Evolutionary conservation across 2,329 filamentous ascomycete species (phyloP).

Genomic region (Colletotrichum tamarilloi): DNA sequence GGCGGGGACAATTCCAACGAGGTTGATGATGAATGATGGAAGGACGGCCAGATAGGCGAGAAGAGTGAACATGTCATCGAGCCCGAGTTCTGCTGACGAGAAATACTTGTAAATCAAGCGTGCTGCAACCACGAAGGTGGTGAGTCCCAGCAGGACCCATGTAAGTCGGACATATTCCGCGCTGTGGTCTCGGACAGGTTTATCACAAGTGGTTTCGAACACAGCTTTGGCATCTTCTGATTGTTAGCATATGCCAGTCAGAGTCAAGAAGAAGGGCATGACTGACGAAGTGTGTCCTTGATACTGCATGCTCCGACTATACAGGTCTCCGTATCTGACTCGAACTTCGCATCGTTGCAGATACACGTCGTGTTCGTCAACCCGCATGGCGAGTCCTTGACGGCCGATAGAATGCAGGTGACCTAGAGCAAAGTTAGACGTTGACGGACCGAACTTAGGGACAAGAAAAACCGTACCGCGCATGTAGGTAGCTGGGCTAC

Average conservation of each 20-base stretch:
- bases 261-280: too few species aligned
- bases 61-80: slow-evolving; percentile 45
- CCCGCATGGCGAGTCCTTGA: slow-evolving; percentile 13
- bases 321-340: slow-evolving; percentile 17
- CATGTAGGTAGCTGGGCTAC: slow-evolving; percentile 42
- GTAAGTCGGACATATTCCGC: slow-evolving; percentile 11
- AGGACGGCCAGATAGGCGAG: slow-evolving; percentile 38
- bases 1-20: slow-evolving; percentile 38
- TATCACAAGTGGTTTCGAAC: slow-evolving; percentile 22
- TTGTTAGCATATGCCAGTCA: background rate
- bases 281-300: slow-evolving; percentile 30
- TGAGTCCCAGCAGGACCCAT: slow-evolving; percentile 18
- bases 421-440: slow-evolving; percentile 8
- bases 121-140: slow-evolving; percentile 44
- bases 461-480: slow-evolving; percentile 40
- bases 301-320: slow-evolving; percentile 15
- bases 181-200: slow-evolving; percentile 22
- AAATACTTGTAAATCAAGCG: slow-evolving; percentile 46
- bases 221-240: slow-evolving; percentile 13
- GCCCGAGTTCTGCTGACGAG: slow-evolving; percentile 40
- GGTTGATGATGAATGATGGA: slow-evolving; percentile 39
- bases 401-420: slow-evolving; percentile 17
- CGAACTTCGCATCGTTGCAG: slow-evolving; percentile 23
- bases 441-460: background rate
- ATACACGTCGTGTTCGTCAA: slow-evolving; percentile 21